Percentiles rank a stretch among this genome's conserved stretches.
phyloP scores from a whole-genome alignment of 75 land plant species.

The Selaginella moellendorffii region DNA sequence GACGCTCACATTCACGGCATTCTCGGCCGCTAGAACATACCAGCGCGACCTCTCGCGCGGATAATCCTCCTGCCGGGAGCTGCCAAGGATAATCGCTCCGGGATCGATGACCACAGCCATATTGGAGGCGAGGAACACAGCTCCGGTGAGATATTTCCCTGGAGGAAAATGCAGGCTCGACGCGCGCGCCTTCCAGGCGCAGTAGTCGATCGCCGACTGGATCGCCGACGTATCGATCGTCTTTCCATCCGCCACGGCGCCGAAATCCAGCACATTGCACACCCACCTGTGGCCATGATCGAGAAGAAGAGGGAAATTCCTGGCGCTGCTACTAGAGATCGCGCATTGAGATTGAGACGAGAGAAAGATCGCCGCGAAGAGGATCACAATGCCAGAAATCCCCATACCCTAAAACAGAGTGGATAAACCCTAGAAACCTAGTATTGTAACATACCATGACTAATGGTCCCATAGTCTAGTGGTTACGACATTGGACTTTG shows the following conservation, averaged over 20 bases:
- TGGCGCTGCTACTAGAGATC: too few species aligned
- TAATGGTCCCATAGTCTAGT: too few species aligned
- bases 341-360: too few species aligned
- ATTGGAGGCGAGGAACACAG: constrained; percentile 38
- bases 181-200: constrained; percentile 23
- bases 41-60: constrained; percentile 34
- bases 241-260: constrained; percentile 56
- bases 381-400: too few species aligned
- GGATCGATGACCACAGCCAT: constrained; percentile 35
- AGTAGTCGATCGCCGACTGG: constrained; percentile 65
- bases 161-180: constrained; percentile 42
- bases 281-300: too few species aligned
- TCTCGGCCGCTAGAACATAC: constrained; percentile 75
- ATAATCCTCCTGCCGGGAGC: constrained; percentile 45
- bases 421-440: too few species aligned
- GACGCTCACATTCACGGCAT: constrained; percentile 52
- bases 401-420: too few species aligned
- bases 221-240: constrained; percentile 58
- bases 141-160: constrained; percentile 57
- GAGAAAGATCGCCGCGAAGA: too few species aligned
- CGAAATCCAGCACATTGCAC: constrained; percentile 20
- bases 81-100: constrained; percentile 47
- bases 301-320: too few species aligned
- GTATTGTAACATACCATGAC: too few species aligned
- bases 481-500: too few species aligned